Evolutionary conservation across 2,329 filamentous ascomycete species (phyloP), one percentile per base, ranked within the genome.

Genomic region (Botryotinia globosa): DNA sequence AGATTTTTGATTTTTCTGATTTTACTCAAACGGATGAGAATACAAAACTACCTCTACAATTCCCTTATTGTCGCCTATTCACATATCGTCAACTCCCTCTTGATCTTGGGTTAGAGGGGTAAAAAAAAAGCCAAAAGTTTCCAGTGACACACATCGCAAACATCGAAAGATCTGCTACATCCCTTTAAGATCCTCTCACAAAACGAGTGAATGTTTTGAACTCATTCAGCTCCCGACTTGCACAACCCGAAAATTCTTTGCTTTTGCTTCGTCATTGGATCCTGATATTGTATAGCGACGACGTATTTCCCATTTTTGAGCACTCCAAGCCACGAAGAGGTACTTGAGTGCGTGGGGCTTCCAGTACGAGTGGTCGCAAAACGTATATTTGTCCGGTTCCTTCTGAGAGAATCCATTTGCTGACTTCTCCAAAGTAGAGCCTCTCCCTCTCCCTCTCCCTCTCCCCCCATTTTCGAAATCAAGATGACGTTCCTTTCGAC

Each of bases 401-500:
- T 37, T 48, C 34, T 5, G 25, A 39, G n/a, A 39, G 8, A 4
- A 22, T 25, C 1, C 39, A 54, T 8, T 7, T 63, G 16, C 69
- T 62, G n/a, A 72, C 12, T 7, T 59, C 25, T 67, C 44, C 62
- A 37, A 45, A 70, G 16, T 37, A 72, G 64, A 65, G 56, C 61
- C n/a, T 39, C 42, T 66, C 37, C 61, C n/a, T 39, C 42, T 66
- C 37, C 34, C 56, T 48, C 42, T 66, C 37, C 61, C n/a, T 39
- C 42, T 66, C 37, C 34, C 56, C 39, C 25, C 16, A 48, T 48
- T 37, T 42, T 7, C 12, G 7, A 64, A 71, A 29, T 61, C 73
- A 79, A 70, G 44, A 80, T 80, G 78, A 75, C 76, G 45, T 75
- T 76, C 56, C 72, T 80, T 32, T 76, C 67, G 22, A 72, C 75